These are phyloP conservation scores for Zanthoxylum bungeanum DNA, from an alignment of 345 rosid genomes.

Conservation along the genomic window DNA sequence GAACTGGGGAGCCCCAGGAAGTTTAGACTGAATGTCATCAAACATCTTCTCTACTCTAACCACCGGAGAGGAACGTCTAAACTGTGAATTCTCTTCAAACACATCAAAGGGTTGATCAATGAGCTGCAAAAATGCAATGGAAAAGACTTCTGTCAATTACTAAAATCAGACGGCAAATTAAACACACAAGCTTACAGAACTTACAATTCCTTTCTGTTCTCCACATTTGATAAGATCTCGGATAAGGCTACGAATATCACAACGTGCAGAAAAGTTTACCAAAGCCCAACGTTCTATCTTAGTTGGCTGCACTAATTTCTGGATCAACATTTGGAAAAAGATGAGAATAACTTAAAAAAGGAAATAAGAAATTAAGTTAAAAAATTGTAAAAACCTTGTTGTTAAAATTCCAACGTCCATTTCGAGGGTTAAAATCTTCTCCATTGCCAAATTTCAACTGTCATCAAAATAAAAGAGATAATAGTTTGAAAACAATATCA, in stretches of 20 bases:
- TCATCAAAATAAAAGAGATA: neutral
- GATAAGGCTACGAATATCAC: constrained; percentile 53
- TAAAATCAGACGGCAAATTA: neutral
- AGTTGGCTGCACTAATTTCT: constrained; percentile 76
- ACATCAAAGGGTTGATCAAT: constrained; percentile 53
- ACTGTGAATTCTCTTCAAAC: constrained; percentile 50
- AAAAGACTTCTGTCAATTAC: neutral
- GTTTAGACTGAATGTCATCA: constrained; percentile 50
- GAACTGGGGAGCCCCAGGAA: constrained; percentile 71
- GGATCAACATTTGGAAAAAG: constrained; percentile 12
- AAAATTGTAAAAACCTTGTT: constrained; percentile 49
- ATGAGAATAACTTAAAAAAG: neutral
- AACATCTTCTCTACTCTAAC: constrained; percentile 88
- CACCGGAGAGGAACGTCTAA: constrained; percentile 49
- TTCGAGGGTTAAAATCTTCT: constrained; percentile 63
- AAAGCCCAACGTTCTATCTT: constrained; percentile 80
- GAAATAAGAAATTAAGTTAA: neutral
- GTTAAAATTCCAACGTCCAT: constrained; percentile 94
- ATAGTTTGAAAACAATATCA: neutral
- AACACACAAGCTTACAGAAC: constrained; percentile 15
- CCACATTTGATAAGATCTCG: constrained; percentile 65
- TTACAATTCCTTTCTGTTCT: constrained; percentile 80
- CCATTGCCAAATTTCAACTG: constrained; percentile 91
- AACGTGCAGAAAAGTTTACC: constrained; percentile 86
- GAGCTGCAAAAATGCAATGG: constrained; percentile 20